Conservation (phyloP, 2,329 filamentous ascomycete genomes). For the Phoma sp. region DNA sequence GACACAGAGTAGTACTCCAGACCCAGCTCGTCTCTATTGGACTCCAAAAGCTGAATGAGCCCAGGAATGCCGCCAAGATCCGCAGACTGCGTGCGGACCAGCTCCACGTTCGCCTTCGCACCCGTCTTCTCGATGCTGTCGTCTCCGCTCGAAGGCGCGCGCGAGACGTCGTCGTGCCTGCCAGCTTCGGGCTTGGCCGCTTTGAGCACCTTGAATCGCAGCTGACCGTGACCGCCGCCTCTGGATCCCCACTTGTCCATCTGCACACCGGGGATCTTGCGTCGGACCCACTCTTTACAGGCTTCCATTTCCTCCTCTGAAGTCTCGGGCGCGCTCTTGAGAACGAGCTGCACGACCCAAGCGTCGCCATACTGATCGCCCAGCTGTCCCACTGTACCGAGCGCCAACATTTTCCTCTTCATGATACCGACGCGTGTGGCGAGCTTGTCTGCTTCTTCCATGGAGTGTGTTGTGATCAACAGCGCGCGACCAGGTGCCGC, state of each 20-base stretch:
- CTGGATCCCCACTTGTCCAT: slow-evolving; percentile 64
- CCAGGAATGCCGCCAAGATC: slow-evolving; percentile 63
- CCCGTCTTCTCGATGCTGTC: slow-evolving; percentile 22
- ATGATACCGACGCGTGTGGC: slow-evolving; percentile 86
- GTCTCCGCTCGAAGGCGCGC: neutral
- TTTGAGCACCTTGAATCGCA: slow-evolving; percentile 78
- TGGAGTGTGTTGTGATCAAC: slow-evolving; percentile 88
- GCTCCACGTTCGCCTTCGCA: slow-evolving; percentile 25
- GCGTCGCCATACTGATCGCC: slow-evolving; percentile 77
- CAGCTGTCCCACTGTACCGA: slow-evolving; percentile 76
- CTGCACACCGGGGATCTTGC: slow-evolving; percentile 66
- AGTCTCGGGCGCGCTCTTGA: slow-evolving; percentile 75
- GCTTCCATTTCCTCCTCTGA: slow-evolving; percentile 68
- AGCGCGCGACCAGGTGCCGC: slow-evolving; percentile 75
- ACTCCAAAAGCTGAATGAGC: slow-evolving; percentile 76
- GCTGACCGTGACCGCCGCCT: slow-evolving; percentile 80
- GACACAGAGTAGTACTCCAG: slow-evolving; percentile 87
- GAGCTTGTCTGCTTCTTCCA: slow-evolving; percentile 93
- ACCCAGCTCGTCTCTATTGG: slow-evolving; percentile 69
- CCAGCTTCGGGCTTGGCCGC: slow-evolving; percentile 51
- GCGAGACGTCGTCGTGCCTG: slow-evolving; percentile 25
- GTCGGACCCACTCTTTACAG: slow-evolving; percentile 70
- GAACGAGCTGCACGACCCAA: slow-evolving; percentile 82
- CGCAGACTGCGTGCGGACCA: slow-evolving; percentile 24
- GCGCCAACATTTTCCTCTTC: slow-evolving; percentile 81